These are phyloP conservation scores for Trifolium pratense DNA, from an alignment of 306 rosid species.

Conservation along the genomic window DNA sequence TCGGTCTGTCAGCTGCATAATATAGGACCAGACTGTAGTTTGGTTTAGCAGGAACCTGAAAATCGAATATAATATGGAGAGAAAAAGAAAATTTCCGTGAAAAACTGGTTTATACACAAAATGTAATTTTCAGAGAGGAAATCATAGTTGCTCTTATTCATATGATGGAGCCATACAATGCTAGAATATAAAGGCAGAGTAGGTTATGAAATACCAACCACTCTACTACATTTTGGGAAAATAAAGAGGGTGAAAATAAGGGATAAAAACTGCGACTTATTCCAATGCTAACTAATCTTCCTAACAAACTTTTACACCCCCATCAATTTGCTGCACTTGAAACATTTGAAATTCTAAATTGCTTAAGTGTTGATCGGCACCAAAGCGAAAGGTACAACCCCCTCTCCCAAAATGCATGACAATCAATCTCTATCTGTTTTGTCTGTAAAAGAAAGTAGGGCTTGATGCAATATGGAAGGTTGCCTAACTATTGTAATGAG, in stretches of 20 bases:
- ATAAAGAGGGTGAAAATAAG: background rate
- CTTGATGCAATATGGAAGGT: background rate
- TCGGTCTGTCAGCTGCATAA: slow-evolving; percentile 87
- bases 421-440: background rate
- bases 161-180: slow-evolving; percentile 8
- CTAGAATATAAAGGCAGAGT: slow-evolving; percentile 22
- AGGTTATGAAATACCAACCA: slow-evolving; percentile 3
- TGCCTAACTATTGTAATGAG: background rate
- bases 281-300: slow-evolving; percentile 17
- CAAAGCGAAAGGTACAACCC: background rate
- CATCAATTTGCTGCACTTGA: background rate
- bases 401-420: background rate
- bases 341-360: background rate
- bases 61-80: slow-evolving; percentile 5
- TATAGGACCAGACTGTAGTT: slow-evolving; percentile 88
- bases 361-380: background rate
- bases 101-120: slow-evolving; percentile 25
- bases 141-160: slow-evolving; percentile 16
- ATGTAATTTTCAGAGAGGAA: slow-evolving; percentile 10
- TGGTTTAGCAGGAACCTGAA: slow-evolving; percentile 97
- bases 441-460: background rate
- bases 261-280: background rate
- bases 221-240: slow-evolving; percentile 16
- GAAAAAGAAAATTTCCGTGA: slow-evolving; percentile 1
- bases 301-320: background rate